phyloP scores from a whole-genome alignment of 306 rosid species.

The Cucurbita pepo region DNA sequence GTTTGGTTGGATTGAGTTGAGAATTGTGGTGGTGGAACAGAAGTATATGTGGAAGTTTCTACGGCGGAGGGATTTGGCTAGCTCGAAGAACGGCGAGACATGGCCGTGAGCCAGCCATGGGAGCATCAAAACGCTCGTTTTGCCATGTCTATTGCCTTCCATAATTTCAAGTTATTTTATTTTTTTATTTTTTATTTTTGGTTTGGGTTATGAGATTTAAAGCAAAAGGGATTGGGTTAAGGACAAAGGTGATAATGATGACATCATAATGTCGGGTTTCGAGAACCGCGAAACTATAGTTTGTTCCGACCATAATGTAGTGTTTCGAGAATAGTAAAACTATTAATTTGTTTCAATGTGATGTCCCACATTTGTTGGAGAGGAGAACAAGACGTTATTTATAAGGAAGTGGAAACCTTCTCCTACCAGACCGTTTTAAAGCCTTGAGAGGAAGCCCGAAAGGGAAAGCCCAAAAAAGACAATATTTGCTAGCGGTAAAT shows the following conservation, averaged over 20 bases:
- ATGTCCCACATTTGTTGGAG: too few species aligned
- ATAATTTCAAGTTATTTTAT: not conserved
- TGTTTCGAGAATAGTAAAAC: too few species aligned
- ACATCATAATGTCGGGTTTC: too few species aligned
- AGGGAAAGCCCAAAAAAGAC: too few species aligned
- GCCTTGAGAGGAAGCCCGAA: too few species aligned
- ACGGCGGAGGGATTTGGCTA: conserved; percentile 9
- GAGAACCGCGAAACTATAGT: too few species aligned
- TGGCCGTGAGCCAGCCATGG: conserved; percentile 30
- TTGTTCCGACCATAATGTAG: too few species aligned
- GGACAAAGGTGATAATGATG: not conserved
- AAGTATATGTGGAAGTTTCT: conserved; percentile 7
- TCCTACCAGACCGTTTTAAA: too few species aligned
- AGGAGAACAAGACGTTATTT: too few species aligned
- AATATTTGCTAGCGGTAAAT: too few species aligned
- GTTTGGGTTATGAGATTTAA: not conserved
- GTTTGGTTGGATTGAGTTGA: conserved; percentile 5
- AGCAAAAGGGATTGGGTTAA: not conserved
- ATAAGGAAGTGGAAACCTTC: too few species aligned
- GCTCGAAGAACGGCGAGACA: conserved; percentile 21
- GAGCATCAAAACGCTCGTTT: conserved; percentile 5
- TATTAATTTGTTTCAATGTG: too few species aligned
- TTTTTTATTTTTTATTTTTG: not conserved
- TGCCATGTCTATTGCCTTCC: not conserved
- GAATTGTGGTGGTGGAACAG: conserved; percentile 14